phyloP scores from a whole-genome alignment of 805 yeast species.

The Millerozyma acaciae region DNA sequence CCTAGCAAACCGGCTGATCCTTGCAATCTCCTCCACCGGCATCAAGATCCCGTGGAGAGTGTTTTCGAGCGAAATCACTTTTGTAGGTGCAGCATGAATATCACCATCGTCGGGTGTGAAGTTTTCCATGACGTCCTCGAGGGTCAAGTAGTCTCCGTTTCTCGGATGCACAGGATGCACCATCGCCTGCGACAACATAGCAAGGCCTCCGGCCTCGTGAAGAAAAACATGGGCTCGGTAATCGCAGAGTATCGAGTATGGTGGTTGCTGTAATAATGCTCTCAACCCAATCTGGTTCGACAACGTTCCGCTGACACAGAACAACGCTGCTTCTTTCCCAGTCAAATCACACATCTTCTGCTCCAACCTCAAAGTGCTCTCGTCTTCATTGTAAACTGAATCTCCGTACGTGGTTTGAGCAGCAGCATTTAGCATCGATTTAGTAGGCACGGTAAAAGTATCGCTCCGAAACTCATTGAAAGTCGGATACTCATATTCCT shows the following conservation, averaged over 20 bases:
- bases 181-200: slow-evolving; percentile 88
- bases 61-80: slow-evolving; percentile 79
- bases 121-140: slow-evolving; percentile 69
- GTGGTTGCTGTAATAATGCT: slow-evolving; percentile 74
- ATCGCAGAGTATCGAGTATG: slow-evolving; percentile 83
- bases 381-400: slow-evolving; percentile 84
- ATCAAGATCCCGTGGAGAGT: slow-evolving; percentile 79
- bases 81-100: slow-evolving; percentile 86
- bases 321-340: slow-evolving; percentile 78
- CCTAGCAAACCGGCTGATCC: slow-evolving; percentile 68
- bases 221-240: slow-evolving; percentile 78
- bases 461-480: slow-evolving; percentile 55
- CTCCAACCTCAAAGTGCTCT: slow-evolving; percentile 63
- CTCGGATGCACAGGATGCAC: slow-evolving; percentile 76
- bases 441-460: slow-evolving; percentile 87
- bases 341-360: slow-evolving; percentile 59
- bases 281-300: slow-evolving; percentile 86
- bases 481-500: slow-evolving; percentile 18
- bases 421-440: slow-evolving; percentile 61
- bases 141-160: slow-evolving; percentile 72
- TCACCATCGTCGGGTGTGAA: slow-evolving; percentile 72
- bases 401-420: slow-evolving; percentile 66
- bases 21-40: slow-evolving; percentile 74
- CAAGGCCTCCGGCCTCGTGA: slow-evolving; percentile 89
- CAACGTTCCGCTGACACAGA: slow-evolving; percentile 84